phyloP scores from a whole-genome alignment of 495 filamentous ascomycete genomes.

The Parathielavia hyrcaniae region DNA sequence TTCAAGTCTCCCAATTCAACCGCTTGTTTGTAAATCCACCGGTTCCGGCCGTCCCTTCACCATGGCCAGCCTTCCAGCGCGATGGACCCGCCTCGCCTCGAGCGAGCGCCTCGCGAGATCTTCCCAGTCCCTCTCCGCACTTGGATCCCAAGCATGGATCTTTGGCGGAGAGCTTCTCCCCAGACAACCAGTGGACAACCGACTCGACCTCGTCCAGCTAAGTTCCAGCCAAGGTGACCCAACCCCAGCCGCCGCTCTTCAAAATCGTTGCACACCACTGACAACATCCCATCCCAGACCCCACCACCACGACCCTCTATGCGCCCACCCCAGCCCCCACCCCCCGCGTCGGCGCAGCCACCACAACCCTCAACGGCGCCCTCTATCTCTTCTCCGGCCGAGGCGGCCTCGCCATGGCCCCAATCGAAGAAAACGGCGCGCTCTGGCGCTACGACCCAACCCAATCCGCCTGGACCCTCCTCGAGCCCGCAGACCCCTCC shows the following conservation, averaged over 20 bases:
- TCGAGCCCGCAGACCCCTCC: not conserved
- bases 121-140: not conserved
- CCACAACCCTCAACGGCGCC: not conserved
- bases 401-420: not conserved
- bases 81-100: not conserved
- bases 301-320: not conserved
- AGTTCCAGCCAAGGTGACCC: not conserved
- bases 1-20: too few species aligned
- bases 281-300: not conserved
- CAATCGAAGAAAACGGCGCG: not conserved
- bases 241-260: not conserved
- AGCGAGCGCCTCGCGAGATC: not conserved
- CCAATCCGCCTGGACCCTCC: not conserved
- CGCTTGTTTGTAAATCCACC: too few species aligned
- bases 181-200: not conserved
- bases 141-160: not conserved
- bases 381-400: not conserved
- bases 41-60: not conserved
- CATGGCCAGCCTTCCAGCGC: not conserved
- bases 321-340: not conserved
- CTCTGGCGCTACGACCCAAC: not conserved
- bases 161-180: constrained; percentile 1
- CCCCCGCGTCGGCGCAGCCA: not conserved
- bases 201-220: not conserved
- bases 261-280: not conserved